A percentile compares a stretch with the other conserved stretches of the same genome.
These are phyloP conservation scores for Paramecium sexaurelia DNA, from an alignment of 73 alveolate species.

Conservation along the genomic window DNA sequence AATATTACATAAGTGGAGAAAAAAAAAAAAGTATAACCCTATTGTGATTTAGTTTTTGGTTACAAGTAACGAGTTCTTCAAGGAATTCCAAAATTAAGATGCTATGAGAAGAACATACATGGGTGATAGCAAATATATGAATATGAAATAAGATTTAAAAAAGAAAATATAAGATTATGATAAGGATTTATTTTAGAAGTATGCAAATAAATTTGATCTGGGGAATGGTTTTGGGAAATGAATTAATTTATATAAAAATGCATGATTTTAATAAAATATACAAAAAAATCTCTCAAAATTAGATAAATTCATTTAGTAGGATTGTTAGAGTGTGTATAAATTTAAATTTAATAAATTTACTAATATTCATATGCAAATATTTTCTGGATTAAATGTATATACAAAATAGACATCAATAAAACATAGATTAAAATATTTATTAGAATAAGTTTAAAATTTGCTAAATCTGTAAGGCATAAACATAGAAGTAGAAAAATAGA, in stretches of 20 bases:
- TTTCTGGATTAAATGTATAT: no score
- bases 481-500: no score
- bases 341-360: no score
- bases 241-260: not conserved
- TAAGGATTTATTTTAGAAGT: slow-evolving; percentile 44
- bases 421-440: no score
- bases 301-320: slow-evolving; percentile 54
- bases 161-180: slow-evolving; percentile 22
- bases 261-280: slow-evolving; percentile 1
- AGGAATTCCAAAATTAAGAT: slow-evolving; percentile 25
- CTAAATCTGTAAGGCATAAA: no score
- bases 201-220: slow-evolving; percentile 49
- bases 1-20: not conserved
- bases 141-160: not conserved
- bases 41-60: slow-evolving; percentile 3
- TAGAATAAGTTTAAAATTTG: no score
- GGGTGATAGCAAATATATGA: slow-evolving; percentile 38
- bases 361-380: no score
- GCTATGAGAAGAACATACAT: slow-evolving; percentile 33
- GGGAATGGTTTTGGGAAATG: slow-evolving; percentile 8
- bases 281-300: slow-evolving; percentile 66
- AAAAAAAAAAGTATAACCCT: not conserved
- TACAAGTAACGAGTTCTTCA: slow-evolving; percentile 26
- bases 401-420: no score
- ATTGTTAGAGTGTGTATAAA: no score